These are phyloP conservation scores for Metschnikowia similis DNA, from an alignment of 805 yeast genomes.

Conservation along the genomic window DNA sequence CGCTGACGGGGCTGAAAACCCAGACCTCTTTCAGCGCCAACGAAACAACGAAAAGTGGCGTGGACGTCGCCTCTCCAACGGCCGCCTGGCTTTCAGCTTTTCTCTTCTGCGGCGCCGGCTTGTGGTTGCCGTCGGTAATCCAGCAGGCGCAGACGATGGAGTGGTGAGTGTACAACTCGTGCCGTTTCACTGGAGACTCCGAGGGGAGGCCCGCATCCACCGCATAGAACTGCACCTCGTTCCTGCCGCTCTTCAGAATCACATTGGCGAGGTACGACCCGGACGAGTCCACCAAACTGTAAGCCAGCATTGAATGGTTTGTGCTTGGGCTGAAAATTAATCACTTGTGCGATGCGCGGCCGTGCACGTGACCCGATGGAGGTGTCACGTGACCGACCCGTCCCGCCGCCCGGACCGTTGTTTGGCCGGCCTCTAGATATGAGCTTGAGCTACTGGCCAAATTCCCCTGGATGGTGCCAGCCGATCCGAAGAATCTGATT, in stretches of 20 bases:
- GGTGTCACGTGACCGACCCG: neutral
- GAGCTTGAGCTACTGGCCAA: too few species aligned
- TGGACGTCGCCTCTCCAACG: constrained; percentile 1
- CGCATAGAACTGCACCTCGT: constrained; percentile 42
- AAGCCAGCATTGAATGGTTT: constrained; percentile 12
- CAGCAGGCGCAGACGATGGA: constrained; percentile 34
- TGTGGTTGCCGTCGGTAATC: constrained; percentile 20
- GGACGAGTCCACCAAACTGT: constrained; percentile 24
- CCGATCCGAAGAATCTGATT: too few species aligned
- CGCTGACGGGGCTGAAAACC: constrained; percentile 41
- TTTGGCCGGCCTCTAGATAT: too few species aligned
- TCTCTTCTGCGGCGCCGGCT: constrained; percentile 3
- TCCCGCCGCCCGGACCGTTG: neutral
- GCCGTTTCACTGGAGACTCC: constrained; percentile 20
- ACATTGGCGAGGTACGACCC: constrained; percentile 34
- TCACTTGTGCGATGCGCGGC: constrained; percentile 3
- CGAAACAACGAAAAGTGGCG: constrained; percentile 26
- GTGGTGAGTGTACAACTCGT: constrained; percentile 41
- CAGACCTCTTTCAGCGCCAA: constrained; percentile 36
- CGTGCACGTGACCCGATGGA: neutral
- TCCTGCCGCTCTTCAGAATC: constrained; percentile 41
- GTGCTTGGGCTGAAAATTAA: neutral
- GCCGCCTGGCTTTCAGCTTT: neutral
- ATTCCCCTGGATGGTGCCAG: too few species aligned
- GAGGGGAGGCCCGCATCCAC: constrained; percentile 9